Percentiles rank a stretch among this genome's conserved stretches.
These are phyloP conservation scores for Prunus persica DNA, from an alignment of 306 rosid species.

Conservation along the genomic window Prunus_persica_NCBIv2 NC_034014.1:19015001-19015500, in stretches of 20 bases:
- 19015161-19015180: background rate
- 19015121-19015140: background rate
- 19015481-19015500: background rate
- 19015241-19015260: conserved; percentile 5
- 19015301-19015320: conserved; percentile 84
- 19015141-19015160: background rate
- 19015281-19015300: conserved; percentile 56
- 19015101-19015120: background rate
- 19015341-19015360: conserved; percentile 62
- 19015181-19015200: background rate
- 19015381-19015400: conserved; percentile 2
- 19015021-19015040: background rate
- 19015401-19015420: background rate
- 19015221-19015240: background rate
- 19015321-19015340: conserved; percentile 58
- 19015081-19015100: background rate
- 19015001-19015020: background rate
- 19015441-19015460: background rate
- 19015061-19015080: background rate
- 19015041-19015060: background rate
- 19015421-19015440: background rate
- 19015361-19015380: conserved; percentile 66
- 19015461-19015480: background rate
- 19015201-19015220: background rate
- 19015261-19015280: background rate